These are phyloP conservation scores for Botryotinia globosa DNA, from an alignment of 2,329 filamentous ascomycete genomes.

Conservation along the genomic window DNA sequence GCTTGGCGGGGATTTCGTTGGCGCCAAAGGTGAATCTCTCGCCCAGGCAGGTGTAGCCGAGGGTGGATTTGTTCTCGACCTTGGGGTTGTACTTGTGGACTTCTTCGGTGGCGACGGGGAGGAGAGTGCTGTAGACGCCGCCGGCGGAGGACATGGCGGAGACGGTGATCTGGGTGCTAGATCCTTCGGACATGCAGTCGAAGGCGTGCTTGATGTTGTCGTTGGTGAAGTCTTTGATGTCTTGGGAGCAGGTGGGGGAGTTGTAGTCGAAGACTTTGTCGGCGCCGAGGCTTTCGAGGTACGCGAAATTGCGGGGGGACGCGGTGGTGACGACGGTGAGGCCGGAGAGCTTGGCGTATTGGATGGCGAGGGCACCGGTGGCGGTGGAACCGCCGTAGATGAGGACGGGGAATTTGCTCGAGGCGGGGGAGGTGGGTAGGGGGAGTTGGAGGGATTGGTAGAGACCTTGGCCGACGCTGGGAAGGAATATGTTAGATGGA, in stretches of 20 bases:
- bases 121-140: conserved; percentile 44
- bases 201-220: conserved; percentile 46
- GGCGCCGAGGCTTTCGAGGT: conserved; percentile 48
- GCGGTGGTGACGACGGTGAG: conserved; percentile 45
- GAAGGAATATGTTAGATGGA: conserved; percentile 28
- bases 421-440: conserved; percentile 44
- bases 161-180: conserved; percentile 40
- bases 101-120: conserved; percentile 41
- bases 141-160: conserved; percentile 41
- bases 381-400: conserved; percentile 52
- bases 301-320: conserved; percentile 48
- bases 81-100: conserved; percentile 45
- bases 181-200: conserved; percentile 48
- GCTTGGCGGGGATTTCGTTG: conserved; percentile 24
- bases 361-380: conserved; percentile 49
- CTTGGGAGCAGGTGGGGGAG: conserved; percentile 43
- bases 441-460: conserved; percentile 47
- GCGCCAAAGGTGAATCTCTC: conserved; percentile 37
- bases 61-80: conserved; percentile 33
- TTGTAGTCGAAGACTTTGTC: conserved; percentile 49
- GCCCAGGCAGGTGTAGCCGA: conserved; percentile 45
- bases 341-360: conserved; percentile 46
- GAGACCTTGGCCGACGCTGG: conserved; percentile 48
- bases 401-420: conserved; percentile 43
- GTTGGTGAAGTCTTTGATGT: conserved; percentile 47